phyloP scores from a whole-genome alignment of 768 basidiomycete genomes.

The Phlebiopsis gigantea region DNA sequence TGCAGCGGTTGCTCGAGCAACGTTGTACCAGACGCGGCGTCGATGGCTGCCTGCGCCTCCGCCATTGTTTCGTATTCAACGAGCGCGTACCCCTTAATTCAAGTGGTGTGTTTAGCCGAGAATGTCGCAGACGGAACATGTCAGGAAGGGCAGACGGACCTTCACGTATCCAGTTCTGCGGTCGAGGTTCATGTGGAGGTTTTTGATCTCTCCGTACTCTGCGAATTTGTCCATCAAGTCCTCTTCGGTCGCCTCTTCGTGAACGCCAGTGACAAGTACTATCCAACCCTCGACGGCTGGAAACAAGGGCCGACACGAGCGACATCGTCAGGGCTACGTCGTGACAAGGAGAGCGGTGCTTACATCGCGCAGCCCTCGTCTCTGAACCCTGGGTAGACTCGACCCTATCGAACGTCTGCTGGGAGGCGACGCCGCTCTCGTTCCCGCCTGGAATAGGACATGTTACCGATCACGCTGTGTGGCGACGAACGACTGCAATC shows the following conservation, averaged over 20 bases:
- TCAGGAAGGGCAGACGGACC: constrained; percentile 40
- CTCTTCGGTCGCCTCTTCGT: constrained; percentile 98
- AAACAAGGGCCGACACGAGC: constrained; percentile 7
- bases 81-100: constrained; percentile 83
- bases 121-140: background rate
- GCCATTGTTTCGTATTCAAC: constrained; percentile 96
- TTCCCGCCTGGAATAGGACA: constrained; percentile 45
- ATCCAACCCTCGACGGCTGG: constrained; percentile 99
- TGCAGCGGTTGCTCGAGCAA: constrained; percentile 83
- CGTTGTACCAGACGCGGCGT: constrained; percentile 77
- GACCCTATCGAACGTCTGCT: constrained; percentile 77
- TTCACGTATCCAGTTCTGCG: constrained; percentile 98
- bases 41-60: constrained; percentile 92
- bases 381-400: constrained; percentile 67
- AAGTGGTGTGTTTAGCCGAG: constrained; percentile 10
- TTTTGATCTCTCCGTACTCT: constrained; percentile 97
- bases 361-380: constrained; percentile 82
- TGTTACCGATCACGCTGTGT: background rate
- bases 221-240: constrained; percentile 95
- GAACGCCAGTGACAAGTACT: constrained; percentile 91
- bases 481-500: constrained; percentile 6
- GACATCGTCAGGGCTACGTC: background rate
- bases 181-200: constrained; percentile 94
- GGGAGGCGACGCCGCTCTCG: constrained; percentile 51
- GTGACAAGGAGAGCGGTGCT: constrained; percentile 27